Conservation (phyloP, 2,329 filamentous ascomycete species). For the Diaporthe longicolla region DNA sequence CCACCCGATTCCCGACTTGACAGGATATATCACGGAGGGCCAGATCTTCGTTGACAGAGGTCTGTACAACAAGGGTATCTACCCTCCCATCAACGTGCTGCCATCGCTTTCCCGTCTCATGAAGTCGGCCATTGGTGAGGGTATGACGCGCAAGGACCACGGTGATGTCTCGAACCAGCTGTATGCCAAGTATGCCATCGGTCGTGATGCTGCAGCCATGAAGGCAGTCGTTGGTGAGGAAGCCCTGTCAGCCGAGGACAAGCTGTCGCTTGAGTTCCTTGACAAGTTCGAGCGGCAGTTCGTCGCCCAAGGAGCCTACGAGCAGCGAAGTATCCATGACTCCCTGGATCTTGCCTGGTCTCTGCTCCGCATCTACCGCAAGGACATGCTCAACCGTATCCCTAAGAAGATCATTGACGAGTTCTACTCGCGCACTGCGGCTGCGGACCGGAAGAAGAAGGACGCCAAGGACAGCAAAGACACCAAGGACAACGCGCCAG, state of each 20-base stretch:
- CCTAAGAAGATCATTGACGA: slow-evolving; percentile 86
- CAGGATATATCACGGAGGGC: slow-evolving; percentile 98
- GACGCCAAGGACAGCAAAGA: slow-evolving; percentile 59
- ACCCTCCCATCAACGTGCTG: slow-evolving; percentile 98
- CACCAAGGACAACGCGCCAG: slow-evolving; percentile 45
- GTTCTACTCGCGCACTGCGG: slow-evolving; percentile 79
- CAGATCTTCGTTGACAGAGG: slow-evolving; percentile 98
- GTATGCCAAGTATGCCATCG: slow-evolving; percentile 99
- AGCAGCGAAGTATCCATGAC: slow-evolving; percentile 91
- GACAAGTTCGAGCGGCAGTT: slow-evolving; percentile 98
- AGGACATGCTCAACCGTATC: slow-evolving; percentile 97
- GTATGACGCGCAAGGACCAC: slow-evolving; percentile 96
- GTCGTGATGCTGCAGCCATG: slow-evolving; percentile 98
- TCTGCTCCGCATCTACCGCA: slow-evolving; percentile 95
- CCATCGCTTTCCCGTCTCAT: slow-evolving; percentile 98
- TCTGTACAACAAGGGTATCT: slow-evolving; percentile 96
- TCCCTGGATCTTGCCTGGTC: slow-evolving; percentile 97
- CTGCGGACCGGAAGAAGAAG: slow-evolving; percentile 74
- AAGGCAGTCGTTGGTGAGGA: slow-evolving; percentile 99
- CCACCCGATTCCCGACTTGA: slow-evolving; percentile 98
- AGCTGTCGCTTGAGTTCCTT: slow-evolving; percentile 97
- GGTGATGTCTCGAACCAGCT: slow-evolving; percentile 99
- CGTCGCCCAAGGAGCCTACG: slow-evolving; percentile 92
- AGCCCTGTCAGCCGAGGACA: slow-evolving; percentile 94
- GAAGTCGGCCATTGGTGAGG: slow-evolving; percentile 99